Percentiles rank a stretch among this genome's conserved stretches.
Conservation (phyloP, 2,329 filamentous ascomycete species). For the Teratosphaeria pseudoeucalypti region DNA sequence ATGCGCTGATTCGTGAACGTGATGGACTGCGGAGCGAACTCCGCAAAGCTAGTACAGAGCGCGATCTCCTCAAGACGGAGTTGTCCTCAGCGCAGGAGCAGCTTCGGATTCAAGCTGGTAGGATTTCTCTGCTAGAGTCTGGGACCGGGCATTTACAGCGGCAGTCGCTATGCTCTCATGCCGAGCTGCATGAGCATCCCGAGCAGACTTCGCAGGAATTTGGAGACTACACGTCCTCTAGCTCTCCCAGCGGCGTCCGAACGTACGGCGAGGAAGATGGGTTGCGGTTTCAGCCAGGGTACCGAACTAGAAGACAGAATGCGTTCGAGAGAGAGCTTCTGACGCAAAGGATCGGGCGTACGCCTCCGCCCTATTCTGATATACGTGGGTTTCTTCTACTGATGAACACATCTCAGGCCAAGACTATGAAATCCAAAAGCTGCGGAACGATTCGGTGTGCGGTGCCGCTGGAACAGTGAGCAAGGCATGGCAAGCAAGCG, state of each 20-base stretch:
- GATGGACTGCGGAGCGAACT: slow-evolving; percentile 4
- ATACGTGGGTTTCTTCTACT: background rate
- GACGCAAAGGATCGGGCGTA: slow-evolving; percentile 8
- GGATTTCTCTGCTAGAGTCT: slow-evolving; percentile 7
- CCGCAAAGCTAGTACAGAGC: background rate
- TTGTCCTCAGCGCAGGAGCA: slow-evolving; percentile 1
- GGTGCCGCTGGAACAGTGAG: slow-evolving; percentile 7
- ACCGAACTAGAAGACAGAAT: background rate
- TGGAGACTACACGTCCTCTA: background rate
- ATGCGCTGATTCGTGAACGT: slow-evolving; percentile 6
- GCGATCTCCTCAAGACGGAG: background rate
- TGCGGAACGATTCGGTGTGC: slow-evolving; percentile 11
- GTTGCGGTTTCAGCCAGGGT: background rate
- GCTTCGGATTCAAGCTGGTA: slow-evolving; percentile 4
- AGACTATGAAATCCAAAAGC: slow-evolving; percentile 10
- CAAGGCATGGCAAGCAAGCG: slow-evolving; percentile 10
- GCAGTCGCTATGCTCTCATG: slow-evolving; percentile 1
- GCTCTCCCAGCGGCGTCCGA: background rate
- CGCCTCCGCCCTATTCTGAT: background rate
- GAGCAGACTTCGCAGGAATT: background rate
- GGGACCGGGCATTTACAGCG: slow-evolving; percentile 2
- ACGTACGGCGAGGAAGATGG: background rate
- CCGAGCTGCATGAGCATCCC: slow-evolving; percentile 1
- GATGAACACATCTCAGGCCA: slow-evolving; percentile 9
- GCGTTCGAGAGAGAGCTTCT: slow-evolving; percentile 9